Base-by-base conservation (phyloP, 78 protist species). In the Dictyostelium firmibasis region DNA sequence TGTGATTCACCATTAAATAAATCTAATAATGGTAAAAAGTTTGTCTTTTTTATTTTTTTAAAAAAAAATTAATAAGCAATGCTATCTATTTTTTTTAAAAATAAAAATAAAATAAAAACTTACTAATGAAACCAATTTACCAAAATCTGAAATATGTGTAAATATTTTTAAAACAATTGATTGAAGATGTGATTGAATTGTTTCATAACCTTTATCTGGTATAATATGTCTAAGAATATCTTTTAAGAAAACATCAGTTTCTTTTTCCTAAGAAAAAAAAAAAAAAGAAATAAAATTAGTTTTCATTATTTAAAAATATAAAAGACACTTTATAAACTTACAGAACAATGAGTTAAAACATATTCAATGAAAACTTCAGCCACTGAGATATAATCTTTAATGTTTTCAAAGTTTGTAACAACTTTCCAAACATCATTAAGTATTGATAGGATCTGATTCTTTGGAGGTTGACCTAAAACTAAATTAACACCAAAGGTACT, bases 281-380 rank as follows among this genome's bases (percentile, higher is more conserved):
- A 70, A 60, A 27, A 60, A 62, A n/a, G 13, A 53, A 67, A 36
- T 11, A 50, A 27, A n/a, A 31, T 38, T 14, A 23, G 2, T 8
- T 7, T 36, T 25, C 1, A 62, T 25, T 14, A n/a, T n/a, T n/a
- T n/a, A n/a, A n/a, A n/a, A n/a, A n/a, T n/a, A n/a, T n/a, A n/a
- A n/a, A n/a, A n/a, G n/a, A n/a, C n/a, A n/a, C n/a, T n/a, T n/a
- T n/a, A 25, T 44, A 23, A 82, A 95, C 91, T n/a, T 44, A 96
- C 89, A n/a, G 91, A 8, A 69, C 97, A 96, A 87, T 97, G 95
- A 88, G 95, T 97, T 86, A 92, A 84, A 33, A 96, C 94, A 53
- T 92, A 96, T 85, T 96, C 98, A 43, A 97, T 97, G 44, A 86
- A 97, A 20, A 95, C 97, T 41, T 96, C 98, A 27, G 98, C 97